Evolutionary conservation across 2,329 filamentous ascomycete species (phyloP).

Genomic region (Tolypocladium amazonense): DNA sequence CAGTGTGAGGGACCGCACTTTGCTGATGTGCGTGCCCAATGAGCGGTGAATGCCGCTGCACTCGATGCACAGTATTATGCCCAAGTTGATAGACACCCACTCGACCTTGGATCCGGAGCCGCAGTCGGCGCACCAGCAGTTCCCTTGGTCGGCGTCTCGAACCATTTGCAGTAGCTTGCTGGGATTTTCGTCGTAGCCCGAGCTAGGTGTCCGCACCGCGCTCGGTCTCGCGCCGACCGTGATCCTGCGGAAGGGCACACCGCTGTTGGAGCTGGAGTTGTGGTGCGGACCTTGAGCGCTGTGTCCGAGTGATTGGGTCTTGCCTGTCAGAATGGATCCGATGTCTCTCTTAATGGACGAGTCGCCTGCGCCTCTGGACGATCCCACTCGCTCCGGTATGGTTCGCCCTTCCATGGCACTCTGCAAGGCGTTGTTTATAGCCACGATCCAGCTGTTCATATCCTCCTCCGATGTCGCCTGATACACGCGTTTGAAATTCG

Average conservation of each 20-base stretch:
- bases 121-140: conserved; percentile 90
- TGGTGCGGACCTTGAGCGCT: conserved; percentile 40
- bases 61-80: conserved; percentile 93
- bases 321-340: conserved; percentile 84
- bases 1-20: conserved; percentile 86
- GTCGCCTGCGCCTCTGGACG: conserved; percentile 28
- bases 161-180: conserved; percentile 80
- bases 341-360: conserved; percentile 70
- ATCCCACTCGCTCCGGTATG: conserved; percentile 40
- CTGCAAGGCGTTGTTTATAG: conserved; percentile 95
- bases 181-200: conserved; percentile 68
- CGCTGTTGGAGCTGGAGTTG: conserved; percentile 30
- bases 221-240: conserved; percentile 83
- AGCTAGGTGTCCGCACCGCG: conserved; percentile 58
- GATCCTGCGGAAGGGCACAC: conserved; percentile 68
- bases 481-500: conserved; percentile 90
- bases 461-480: conserved; percentile 97
- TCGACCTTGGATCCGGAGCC: conserved; percentile 87
- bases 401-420: conserved; percentile 83
- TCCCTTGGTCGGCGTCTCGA: conserved; percentile 83
- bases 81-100: conserved; percentile 97
- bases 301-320: conserved; percentile 61
- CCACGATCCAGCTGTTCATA: conserved; percentile 91
- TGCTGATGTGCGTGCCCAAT: conserved; percentile 93
- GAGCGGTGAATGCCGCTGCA: conserved; percentile 97